Evolutionary conservation across 257 asterid genomes (phyloP).

Genomic region (Gentiana macrophylla): DNA sequence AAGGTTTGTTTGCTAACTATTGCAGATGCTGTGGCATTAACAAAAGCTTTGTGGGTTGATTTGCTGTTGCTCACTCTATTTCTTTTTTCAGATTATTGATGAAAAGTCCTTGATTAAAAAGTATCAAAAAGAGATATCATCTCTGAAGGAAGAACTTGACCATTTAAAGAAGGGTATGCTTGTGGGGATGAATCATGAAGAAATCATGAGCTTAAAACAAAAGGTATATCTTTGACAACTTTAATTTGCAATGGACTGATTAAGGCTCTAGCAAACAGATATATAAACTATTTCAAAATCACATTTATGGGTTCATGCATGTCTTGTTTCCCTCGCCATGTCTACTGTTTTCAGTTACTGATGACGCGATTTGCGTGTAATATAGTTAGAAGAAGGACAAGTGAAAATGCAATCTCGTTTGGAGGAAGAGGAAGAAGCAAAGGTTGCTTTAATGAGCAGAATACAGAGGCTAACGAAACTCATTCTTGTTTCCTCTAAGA

Average conservation of each 20-base stretch:
- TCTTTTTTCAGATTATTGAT: conserved; percentile 71
- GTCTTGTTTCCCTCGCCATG: too few species aligned
- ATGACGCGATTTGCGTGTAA: not conserved
- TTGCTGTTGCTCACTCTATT: conserved; percentile 5
- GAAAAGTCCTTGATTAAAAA: conserved; percentile 96
- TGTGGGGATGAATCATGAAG: conserved; percentile 76
- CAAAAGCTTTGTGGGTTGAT: conserved; percentile 11
- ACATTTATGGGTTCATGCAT: not conserved
- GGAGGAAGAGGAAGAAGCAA: conserved; percentile 99
- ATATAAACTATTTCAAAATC: not conserved
- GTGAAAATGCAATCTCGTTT: conserved; percentile 95
- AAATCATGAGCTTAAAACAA: conserved; percentile 66
- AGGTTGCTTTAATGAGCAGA: conserved; percentile 96
- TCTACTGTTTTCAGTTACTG: not conserved
- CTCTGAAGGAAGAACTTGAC: conserved; percentile 83
- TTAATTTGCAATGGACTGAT: not conserved
- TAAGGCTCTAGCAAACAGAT: too few species aligned
- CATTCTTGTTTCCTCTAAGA: conserved; percentile 94
- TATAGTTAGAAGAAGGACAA: conserved; percentile 97
- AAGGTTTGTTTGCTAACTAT: conserved; percentile 56
- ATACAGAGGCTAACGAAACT: conserved; percentile 95
- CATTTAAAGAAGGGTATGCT: conserved; percentile 71
- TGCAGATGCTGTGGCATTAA: conserved; percentile 4
- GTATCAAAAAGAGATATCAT: conserved; percentile 89
- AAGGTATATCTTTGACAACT: conserved; percentile 34